These are phyloP conservation scores for Apiotrichum laibachii DNA, from an alignment of 1,284 basidiomycete species.

Conservation along the genomic window DNA sequence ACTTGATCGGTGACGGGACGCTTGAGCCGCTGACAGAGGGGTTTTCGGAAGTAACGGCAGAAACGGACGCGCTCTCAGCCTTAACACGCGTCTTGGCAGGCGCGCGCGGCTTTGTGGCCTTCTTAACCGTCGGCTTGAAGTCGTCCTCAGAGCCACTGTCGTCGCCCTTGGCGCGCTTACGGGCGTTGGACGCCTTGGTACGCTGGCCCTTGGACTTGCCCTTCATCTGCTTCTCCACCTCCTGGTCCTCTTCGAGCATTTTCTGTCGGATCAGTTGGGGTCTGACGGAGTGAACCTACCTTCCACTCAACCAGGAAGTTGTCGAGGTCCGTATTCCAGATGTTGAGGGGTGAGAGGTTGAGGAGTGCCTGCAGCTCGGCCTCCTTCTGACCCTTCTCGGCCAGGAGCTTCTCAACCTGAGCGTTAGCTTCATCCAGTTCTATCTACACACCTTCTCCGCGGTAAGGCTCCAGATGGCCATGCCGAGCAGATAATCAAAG, in stretches of 20 bases:
- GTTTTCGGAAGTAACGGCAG: constrained; percentile 7
- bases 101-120: constrained; percentile 56
- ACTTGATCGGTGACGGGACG: constrained; percentile 25
- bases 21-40: constrained; percentile 15
- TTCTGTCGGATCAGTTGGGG: constrained; percentile 52
- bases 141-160: constrained; percentile 63
- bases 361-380: constrained; percentile 75
- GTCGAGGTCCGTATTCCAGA: constrained; percentile 92
- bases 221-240: constrained; percentile 65
- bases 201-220: constrained; percentile 62
- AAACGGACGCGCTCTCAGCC: constrained; percentile 25
- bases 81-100: constrained; percentile 44
- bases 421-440: constrained; percentile 49
- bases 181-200: constrained; percentile 57
- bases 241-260: constrained; percentile 58
- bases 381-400: constrained; percentile 81
- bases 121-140: constrained; percentile 62
- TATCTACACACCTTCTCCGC: constrained; percentile 70
- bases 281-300: background rate
- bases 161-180: constrained; percentile 55
- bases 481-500: constrained; percentile 91
- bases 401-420: constrained; percentile 68
- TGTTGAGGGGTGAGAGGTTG: constrained; percentile 71
- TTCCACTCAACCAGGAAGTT: constrained; percentile 80
- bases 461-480: constrained; percentile 94